phyloP scores from a whole-genome alignment of 2,329 filamentous ascomycete genomes.

The Atkinsonella hypoxylon region DNA sequence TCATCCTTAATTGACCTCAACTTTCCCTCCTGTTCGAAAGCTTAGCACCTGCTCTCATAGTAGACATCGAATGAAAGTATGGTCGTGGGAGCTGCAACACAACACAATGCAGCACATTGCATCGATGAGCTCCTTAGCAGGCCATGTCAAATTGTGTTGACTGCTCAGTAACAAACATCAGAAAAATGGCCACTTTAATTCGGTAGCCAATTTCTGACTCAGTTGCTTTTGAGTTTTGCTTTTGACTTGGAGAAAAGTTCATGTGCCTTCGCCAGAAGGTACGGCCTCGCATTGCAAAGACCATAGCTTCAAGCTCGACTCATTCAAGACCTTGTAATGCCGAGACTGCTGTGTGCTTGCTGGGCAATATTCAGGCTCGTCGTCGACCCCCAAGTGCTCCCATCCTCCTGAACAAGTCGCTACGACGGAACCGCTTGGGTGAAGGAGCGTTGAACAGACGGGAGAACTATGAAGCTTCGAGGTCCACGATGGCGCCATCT shows the following conservation, averaged over 20 bases:
- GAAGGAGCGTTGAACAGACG: constrained; percentile 37
- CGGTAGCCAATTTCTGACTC: no score
- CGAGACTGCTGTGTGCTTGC: not conserved
- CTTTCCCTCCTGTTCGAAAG: no score
- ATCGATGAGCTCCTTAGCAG: no score
- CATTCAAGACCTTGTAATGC: constrained; percentile 2
- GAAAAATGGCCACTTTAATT: no score
- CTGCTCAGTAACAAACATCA: no score
- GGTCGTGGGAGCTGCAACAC: no score
- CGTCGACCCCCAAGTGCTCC: constrained; percentile 18
- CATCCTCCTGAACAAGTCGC: constrained; percentile 47
- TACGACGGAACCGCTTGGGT: constrained; percentile 41
- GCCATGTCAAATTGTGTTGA: no score
- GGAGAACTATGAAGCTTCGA: constrained; percentile 36
- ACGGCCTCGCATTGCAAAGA: not conserved
- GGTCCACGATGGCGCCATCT: constrained; percentile 32
- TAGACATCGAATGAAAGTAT: no score
- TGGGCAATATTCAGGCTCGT: not conserved
- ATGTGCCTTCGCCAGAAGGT: not conserved
- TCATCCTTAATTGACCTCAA: not conserved
- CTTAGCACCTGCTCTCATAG: no score
- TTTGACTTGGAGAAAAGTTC: not conserved
- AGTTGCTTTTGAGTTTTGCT: no score
- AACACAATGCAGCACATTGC: no score
- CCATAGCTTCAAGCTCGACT: constrained; percentile 9